Evolutionary conservation across 768 basidiomycete species (phyloP).

Genomic region (Amyloporia xantha): DNA sequence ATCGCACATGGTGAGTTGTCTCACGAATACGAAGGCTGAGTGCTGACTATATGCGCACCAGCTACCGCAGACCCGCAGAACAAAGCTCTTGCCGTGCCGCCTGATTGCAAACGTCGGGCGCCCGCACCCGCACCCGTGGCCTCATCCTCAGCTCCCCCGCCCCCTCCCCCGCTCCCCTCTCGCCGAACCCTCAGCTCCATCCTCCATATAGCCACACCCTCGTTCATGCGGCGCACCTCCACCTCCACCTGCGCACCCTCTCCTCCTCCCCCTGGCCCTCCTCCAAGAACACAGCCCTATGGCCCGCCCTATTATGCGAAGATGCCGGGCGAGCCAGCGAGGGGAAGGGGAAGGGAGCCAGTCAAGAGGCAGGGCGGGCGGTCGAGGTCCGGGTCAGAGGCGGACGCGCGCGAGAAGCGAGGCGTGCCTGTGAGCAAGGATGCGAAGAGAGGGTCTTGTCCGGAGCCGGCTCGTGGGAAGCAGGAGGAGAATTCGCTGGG

Average conservation of each 20-base stretch:
- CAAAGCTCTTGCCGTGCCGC: not conserved
- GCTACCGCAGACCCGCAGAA: not conserved
- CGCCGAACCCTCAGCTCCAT: too few relatives aligned
- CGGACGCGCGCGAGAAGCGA: not conserved
- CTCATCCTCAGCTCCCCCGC: not conserved
- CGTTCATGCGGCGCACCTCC: not conserved
- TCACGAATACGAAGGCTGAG: not conserved
- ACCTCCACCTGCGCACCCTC: not conserved
- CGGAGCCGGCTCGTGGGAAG: too few relatives aligned
- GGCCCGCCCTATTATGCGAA: slow-evolving; percentile 18
- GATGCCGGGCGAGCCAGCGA: slow-evolving; percentile 10
- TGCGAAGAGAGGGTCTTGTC: too few relatives aligned
- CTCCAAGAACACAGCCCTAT: slow-evolving; percentile 20
- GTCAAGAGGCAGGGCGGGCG: not conserved
- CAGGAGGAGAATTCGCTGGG: too few relatives aligned
- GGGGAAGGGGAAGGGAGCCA: not conserved
- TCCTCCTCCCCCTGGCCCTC: not conserved
- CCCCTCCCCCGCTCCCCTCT: not conserved
- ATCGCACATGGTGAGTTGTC: not conserved
- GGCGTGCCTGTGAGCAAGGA: not conserved
- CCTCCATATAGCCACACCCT: too few relatives aligned
- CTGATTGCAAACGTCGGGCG: not conserved
- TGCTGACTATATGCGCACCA: not conserved
- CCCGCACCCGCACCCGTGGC: not conserved
- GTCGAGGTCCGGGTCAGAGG: not conserved